phyloP scores from a whole-genome alignment of 2,329 filamentous ascomycete genomes.

The Trichophyton schoenleinii region DNA sequence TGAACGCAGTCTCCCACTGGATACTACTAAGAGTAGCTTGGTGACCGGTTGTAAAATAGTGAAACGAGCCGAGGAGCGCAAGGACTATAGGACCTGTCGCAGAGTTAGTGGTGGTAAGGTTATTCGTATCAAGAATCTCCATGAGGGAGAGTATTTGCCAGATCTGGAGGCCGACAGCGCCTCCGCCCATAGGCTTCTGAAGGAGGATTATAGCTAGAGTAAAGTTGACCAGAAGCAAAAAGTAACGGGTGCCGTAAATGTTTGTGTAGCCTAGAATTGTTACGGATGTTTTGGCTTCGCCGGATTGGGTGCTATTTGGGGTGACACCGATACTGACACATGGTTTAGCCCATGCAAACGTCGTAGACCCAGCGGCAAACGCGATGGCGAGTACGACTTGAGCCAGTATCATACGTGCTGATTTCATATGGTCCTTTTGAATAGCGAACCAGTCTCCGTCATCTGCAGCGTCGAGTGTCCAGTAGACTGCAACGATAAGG shows the following conservation, averaged over 20 bases:
- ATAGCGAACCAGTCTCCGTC: conserved; percentile 64
- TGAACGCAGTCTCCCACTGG: conserved; percentile 93
- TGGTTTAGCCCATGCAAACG: conserved; percentile 75
- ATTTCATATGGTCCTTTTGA: conserved; percentile 53
- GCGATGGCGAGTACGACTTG: conserved; percentile 69
- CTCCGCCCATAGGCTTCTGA: conserved; percentile 88
- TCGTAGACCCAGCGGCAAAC: conserved; percentile 70
- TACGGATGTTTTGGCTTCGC: conserved; percentile 38
- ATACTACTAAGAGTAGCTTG: conserved; percentile 78
- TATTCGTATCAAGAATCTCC: conserved; percentile 51
- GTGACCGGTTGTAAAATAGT: conserved; percentile 97
- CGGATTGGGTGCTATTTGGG: conserved; percentile 35
- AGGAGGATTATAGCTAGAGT: conserved; percentile 64
- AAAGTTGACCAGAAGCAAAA: conserved; percentile 69
- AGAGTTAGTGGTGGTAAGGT: conserved; percentile 44
- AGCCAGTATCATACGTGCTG: conserved; percentile 61
- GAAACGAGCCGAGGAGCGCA: conserved; percentile 77
- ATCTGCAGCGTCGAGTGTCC: conserved; percentile 79
- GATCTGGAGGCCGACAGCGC: conserved; percentile 65
- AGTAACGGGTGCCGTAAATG: conserved; percentile 79
- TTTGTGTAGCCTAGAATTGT: conserved; percentile 87
- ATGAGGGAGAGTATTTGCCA: conserved; percentile 76
- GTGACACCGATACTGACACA: conserved; percentile 59
- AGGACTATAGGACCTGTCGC: conserved; percentile 75
- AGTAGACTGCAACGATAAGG: conserved; percentile 65